phyloP scores from a whole-genome alignment of 1,284 basidiomycete species.

The Vanrija sp. region DNA sequence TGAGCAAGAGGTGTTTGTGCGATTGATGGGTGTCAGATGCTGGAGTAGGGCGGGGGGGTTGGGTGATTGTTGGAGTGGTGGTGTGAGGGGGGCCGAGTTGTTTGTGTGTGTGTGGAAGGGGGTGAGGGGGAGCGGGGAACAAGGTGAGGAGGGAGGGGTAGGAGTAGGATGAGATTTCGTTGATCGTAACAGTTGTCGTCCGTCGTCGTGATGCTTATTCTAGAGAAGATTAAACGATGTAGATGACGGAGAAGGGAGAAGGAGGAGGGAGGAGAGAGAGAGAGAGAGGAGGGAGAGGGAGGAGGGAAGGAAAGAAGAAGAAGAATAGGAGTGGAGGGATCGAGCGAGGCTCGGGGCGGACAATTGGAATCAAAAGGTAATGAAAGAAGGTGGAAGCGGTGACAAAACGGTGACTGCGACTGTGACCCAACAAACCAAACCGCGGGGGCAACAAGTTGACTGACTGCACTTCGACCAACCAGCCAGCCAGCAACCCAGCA shows the following conservation, averaged over 20 bases:
- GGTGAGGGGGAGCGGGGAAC: constrained; percentile 4
- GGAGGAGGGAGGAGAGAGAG: constrained; percentile 3
- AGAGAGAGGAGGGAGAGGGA: neutral
- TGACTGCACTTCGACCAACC: no score
- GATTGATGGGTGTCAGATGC: neutral
- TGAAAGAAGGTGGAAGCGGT: no score
- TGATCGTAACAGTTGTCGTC: no score
- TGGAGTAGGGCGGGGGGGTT: neutral
- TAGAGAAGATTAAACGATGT: neutral
- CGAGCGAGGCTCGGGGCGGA: neutral
- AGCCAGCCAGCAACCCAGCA: no score
- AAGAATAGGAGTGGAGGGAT: constrained; percentile 1
- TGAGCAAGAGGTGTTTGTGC: neutral
- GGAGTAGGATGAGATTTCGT: neutral
- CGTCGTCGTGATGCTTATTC: no score
- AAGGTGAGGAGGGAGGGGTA: neutral
- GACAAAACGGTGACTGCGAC: no score
- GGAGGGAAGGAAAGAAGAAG: neutral
- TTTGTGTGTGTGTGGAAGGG: neutral
- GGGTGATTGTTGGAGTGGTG: neutral
- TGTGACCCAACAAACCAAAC: no score
- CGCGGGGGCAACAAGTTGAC: no score
- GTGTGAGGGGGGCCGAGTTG: constrained; percentile 2
- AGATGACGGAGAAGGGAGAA: neutral
- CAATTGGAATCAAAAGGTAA: no score